Evolutionary conservation across 2,329 filamentous ascomycete species (phyloP).

Genomic region (Oidium heveae): DNA sequence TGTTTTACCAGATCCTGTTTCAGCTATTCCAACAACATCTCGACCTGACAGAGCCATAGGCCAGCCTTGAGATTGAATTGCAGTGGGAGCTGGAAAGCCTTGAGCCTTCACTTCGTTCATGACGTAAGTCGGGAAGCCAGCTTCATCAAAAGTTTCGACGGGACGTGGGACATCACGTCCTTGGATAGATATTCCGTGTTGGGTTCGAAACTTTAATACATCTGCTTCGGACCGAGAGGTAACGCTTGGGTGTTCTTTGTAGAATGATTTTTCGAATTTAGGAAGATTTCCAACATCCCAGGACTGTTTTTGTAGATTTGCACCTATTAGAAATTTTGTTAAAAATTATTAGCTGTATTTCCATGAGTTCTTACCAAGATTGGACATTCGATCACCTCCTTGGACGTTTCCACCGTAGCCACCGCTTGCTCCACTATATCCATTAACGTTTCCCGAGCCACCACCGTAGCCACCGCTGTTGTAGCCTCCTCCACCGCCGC

Average conservation of each 20-base stretch:
- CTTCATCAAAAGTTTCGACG: conserved; percentile 92
- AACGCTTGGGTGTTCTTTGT: conserved; percentile 80
- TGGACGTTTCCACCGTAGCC: conserved; percentile 26
- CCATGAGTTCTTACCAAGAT: conserved; percentile 22
- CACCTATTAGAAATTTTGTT: conserved; percentile 22
- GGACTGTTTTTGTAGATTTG: conserved; percentile 55
- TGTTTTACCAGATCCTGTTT: conserved; percentile 98
- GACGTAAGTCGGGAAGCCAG: conserved; percentile 87
- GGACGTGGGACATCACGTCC: conserved; percentile 71
- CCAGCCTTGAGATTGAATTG: conserved; percentile 97
- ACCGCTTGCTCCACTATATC: conserved; percentile 11
- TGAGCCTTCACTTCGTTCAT: conserved; percentile 98
- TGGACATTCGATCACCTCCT: conserved; percentile 82
- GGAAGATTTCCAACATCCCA: conserved; percentile 53
- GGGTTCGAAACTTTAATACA: conserved; percentile 67
- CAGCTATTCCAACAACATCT: conserved; percentile 95
- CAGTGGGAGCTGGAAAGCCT: conserved; percentile 77
- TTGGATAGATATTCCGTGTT: conserved; percentile 61
- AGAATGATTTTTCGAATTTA: conserved; percentile 98
- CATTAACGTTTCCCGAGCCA: conserved; percentile 11
- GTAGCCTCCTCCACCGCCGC: conserved; percentile 16
- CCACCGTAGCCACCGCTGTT: conserved; percentile 13
- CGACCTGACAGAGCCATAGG: conserved; percentile 96
- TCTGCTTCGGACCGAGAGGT: conserved; percentile 48
- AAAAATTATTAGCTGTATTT: background rate